These are phyloP conservation scores for Saturnispora diversa DNA, from an alignment of 805 yeast species.

Conservation along the genomic window DNA sequence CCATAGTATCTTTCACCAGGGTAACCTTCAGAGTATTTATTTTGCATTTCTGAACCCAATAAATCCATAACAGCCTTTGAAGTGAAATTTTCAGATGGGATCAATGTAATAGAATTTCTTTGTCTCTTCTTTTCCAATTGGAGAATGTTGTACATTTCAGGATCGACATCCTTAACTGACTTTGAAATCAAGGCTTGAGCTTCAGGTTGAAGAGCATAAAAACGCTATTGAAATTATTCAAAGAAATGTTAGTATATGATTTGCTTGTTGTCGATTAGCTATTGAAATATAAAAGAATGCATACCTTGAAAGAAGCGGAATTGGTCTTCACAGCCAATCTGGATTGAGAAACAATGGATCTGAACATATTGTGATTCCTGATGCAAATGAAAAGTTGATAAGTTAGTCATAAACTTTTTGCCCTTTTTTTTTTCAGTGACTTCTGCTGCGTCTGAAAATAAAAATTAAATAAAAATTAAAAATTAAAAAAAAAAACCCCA, in stretches of 20 bases:
- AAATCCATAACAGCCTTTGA: constrained; percentile 94
- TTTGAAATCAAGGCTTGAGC: constrained; percentile 51
- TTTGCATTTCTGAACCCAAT: constrained; percentile 95
- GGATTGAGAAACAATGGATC: not conserved
- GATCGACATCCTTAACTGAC: constrained; percentile 61
- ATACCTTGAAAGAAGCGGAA: constrained; percentile 9
- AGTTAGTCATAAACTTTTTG: too few species aligned
- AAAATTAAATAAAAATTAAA: too few species aligned
- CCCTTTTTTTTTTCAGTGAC: too few species aligned
- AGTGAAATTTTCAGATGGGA: constrained; percentile 96
- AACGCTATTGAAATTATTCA: constrained; percentile 14
- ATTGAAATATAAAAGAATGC: not conserved
- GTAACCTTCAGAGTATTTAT: constrained; percentile 98
- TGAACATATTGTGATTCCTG: not conserved
- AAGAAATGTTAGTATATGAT: not conserved
- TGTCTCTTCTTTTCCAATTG: constrained; percentile 84
- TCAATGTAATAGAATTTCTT: constrained; percentile 84
- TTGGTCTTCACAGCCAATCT: not conserved
- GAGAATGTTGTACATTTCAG: constrained; percentile 67
- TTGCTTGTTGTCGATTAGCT: not conserved
- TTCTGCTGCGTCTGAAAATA: too few species aligned
- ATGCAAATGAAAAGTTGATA: not conserved
- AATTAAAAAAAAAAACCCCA: too few species aligned
- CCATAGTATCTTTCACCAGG: constrained; percentile 99
- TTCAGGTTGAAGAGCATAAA: constrained; percentile 41